Base-by-base conservation (phyloP, 1,139 yeast species). In the Lodderomyces elongisporus region DNA sequence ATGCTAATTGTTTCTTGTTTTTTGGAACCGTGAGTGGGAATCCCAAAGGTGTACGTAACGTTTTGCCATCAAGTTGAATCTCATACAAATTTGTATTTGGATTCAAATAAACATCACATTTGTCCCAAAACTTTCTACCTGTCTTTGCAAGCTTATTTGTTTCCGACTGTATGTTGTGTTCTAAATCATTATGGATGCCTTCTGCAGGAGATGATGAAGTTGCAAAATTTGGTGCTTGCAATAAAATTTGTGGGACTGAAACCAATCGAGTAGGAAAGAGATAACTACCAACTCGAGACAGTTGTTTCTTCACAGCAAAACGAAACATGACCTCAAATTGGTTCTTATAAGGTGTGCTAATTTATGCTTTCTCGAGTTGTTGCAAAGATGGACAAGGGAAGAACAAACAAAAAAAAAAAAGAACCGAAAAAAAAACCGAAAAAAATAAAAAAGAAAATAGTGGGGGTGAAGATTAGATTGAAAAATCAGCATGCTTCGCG, bases 11-110 rank as follows among this genome's bases (percentile, higher is more conserved):
- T 29, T 70, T 62, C 52, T 84, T 82, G 13, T 61, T 43, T 22
- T 57, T 52, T 2, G 96, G 95, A 13, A 93, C 60, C 2, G 75
- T 60, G 38, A 91, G 56, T 10, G 76, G 71, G 52, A 78, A 70
- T 1, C 97, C 96, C 33, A 79, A 60, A 0, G 97, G 96, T 1
- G 98, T 89, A 51, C 80, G 81, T 43, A 91, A 63, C 0, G 95
- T 73, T 53, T 82, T 84, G 0, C 74, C 69, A 48, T 85, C 96
- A 30, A 91, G 62, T 40, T 77, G 77, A 18, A 91, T 66, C 21
- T 69, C 73, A 39, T 63, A 62, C n/a, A 60, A 42, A 12, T 52
- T 51, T 4, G 55, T 51, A 4, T 52, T 46, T 2, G 50, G 47
- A 36, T 59, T 49, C 43, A 43, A 50, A 17, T 57, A 46, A 10